Conservation (phyloP, 2,329 filamentous ascomycete species). For the Fusarium sp. region DNA sequence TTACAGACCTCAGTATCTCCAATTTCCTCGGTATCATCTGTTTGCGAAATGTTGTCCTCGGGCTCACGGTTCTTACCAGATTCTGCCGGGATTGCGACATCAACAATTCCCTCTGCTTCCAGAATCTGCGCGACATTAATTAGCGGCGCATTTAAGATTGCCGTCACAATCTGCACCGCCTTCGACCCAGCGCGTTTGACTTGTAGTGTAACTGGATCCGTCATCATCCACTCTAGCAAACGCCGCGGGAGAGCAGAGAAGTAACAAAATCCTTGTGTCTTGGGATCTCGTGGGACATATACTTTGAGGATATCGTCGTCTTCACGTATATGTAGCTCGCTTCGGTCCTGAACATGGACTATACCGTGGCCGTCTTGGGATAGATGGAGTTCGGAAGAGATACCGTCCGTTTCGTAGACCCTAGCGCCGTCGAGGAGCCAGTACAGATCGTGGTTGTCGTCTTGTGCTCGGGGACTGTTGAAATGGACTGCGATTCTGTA, state of each 20-base stretch:
- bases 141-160: conserved; percentile 31
- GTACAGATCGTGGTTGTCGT: conserved; percentile 20
- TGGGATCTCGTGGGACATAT: conserved; percentile 48
- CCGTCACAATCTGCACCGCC: conserved; percentile 23
- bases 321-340: conserved; percentile 49
- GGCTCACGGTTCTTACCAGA: fast-evolving
- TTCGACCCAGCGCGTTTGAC: neutral
- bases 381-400: conserved; percentile 46
- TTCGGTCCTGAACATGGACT: conserved; percentile 28
- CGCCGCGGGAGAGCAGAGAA: conserved; percentile 40
- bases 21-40: neutral
- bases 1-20: neutral
- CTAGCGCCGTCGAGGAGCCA: conserved; percentile 22
- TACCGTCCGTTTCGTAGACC: conserved; percentile 47
- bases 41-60: fast-evolving
- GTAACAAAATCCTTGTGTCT: conserved; percentile 47
- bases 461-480: conserved; percentile 29
- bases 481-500: conserved; percentile 40
- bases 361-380: conserved; percentile 42
- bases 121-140: conserved; percentile 33
- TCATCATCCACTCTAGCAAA: conserved; percentile 53
- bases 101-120: conserved; percentile 37
- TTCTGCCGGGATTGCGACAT: conserved; percentile 14
- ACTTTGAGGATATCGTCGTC: conserved; percentile 35
- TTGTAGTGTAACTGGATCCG: conserved; percentile 30